Conservation (phyloP, 805 yeast species). For the Brettanomyces nanus region DNA sequence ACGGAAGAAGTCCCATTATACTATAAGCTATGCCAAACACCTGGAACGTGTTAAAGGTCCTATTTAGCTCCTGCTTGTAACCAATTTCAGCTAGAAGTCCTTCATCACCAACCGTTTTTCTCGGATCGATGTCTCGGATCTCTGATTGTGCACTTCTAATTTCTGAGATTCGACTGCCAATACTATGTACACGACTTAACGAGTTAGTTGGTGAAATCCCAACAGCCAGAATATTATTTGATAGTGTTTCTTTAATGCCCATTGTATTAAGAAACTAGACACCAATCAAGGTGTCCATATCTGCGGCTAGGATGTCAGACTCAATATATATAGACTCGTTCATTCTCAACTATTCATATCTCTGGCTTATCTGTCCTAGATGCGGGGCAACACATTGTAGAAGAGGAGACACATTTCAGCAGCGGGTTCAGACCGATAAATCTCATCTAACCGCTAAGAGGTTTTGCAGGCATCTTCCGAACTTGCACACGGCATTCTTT, state of each 20-base stretch:
- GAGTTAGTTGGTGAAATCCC: background rate
- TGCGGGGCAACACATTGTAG: too few relatives aligned
- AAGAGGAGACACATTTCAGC: too few relatives aligned
- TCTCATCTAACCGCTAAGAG: too few relatives aligned
- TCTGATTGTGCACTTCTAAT: slow-evolving; percentile 10
- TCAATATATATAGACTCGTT: too few relatives aligned
- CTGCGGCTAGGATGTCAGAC: too few relatives aligned
- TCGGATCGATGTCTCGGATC: slow-evolving; percentile 24
- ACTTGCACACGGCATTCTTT: too few relatives aligned
- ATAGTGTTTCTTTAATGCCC: slow-evolving; percentile 1
- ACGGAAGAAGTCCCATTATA: slow-evolving; percentile 57
- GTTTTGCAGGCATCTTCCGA: too few relatives aligned
- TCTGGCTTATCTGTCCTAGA: too few relatives aligned
- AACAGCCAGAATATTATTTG: background rate
- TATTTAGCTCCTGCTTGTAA: slow-evolving; percentile 53
- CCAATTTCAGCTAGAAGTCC: slow-evolving; percentile 45
- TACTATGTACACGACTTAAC: slow-evolving; percentile 1
- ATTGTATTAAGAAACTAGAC: background rate
- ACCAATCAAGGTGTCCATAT: too few relatives aligned
- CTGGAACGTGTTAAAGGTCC: slow-evolving; percentile 50
- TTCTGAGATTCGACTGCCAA: slow-evolving; percentile 2
- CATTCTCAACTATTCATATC: too few relatives aligned
- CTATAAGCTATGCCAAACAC: slow-evolving; percentile 57
- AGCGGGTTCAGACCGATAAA: too few relatives aligned
- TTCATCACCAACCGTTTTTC: slow-evolving; percentile 21